phyloP scores from a whole-genome alignment of 176 grass and related monocot genomes.

The Poa pratensis region DNA sequence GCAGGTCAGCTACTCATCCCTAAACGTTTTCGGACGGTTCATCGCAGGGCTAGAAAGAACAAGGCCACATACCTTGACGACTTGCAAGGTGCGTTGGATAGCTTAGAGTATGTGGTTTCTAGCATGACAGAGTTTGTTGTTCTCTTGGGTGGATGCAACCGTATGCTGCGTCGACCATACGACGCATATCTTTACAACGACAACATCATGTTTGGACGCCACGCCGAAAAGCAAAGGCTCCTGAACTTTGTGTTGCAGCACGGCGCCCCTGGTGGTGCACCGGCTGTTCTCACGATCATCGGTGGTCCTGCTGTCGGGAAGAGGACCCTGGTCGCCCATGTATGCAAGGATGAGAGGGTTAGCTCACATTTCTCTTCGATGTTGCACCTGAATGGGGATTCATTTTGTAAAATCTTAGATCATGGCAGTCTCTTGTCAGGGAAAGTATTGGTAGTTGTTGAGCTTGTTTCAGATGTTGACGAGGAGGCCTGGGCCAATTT shows the following conservation, averaged over 20 bases:
- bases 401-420: neutral
- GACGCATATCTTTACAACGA: neutral
- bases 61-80: neutral
- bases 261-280: neutral
- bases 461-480: neutral
- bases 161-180: neutral
- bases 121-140: neutral
- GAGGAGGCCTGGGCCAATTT: neutral
- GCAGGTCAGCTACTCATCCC: neutral
- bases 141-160: slow-evolving; percentile 17
- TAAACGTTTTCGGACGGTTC: neutral
- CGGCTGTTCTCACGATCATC: neutral
- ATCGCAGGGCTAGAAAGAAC: neutral
- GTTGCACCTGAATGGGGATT: neutral
- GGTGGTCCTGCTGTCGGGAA: neutral
- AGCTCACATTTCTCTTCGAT: neutral
- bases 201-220: slow-evolving; percentile 5
- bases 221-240: neutral
- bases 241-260: neutral
- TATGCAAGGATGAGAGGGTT: slow-evolving; percentile 11
- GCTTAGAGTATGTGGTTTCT: neutral
- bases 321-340: neutral
- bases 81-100: neutral
- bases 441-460: neutral
- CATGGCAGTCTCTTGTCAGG: neutral